phyloP scores from a whole-genome alignment of 352 stramenopile species.

The Globisporangium heterothallicum region DNA sequence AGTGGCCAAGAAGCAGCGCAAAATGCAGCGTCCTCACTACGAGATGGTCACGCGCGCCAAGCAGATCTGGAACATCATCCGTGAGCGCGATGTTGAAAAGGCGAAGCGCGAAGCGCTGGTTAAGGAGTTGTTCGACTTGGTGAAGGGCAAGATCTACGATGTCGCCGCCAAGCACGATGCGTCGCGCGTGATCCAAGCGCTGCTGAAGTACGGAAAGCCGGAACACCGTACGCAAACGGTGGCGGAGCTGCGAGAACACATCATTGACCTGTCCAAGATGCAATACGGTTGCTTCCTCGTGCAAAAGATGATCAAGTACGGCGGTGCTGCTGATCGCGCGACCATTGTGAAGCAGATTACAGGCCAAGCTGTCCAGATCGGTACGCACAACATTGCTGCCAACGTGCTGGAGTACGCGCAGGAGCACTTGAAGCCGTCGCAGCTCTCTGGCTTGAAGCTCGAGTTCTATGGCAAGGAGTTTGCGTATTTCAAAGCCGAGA shows the following conservation, averaged over 20 bases:
- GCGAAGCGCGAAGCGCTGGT: slow-evolving; percentile 80
- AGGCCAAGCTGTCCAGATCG: slow-evolving; percentile 89
- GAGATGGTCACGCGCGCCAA: slow-evolving; percentile 91
- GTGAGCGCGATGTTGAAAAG: slow-evolving; percentile 82
- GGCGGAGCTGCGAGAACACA: slow-evolving; percentile 87
- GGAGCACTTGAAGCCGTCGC: slow-evolving; percentile 82
- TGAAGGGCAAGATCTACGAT: slow-evolving; percentile 93
- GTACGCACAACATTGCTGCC: slow-evolving; percentile 92
- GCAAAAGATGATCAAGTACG: slow-evolving; percentile 96
- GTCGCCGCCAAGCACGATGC: slow-evolving; percentile 95
- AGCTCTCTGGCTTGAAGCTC: slow-evolving; percentile 81
- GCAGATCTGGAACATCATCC: slow-evolving; percentile 95
- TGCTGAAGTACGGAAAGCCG: slow-evolving; percentile 91
- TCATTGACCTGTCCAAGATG: slow-evolving; percentile 93
- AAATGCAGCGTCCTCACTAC: slow-evolving; percentile 92
- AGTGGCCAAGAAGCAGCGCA: slow-evolving; percentile 90
- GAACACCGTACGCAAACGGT: slow-evolving; percentile 87
- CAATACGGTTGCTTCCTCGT: slow-evolving; percentile 97
- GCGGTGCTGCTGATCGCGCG: slow-evolving; percentile 69
- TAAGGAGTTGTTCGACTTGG: slow-evolving; percentile 86
- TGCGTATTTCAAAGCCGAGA: slow-evolving; percentile 80
- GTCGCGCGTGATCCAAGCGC: slow-evolving; percentile 92
- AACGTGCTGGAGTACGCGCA: slow-evolving; percentile 91
- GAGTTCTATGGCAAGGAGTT: slow-evolving; percentile 90
- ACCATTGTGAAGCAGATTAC: slow-evolving; percentile 89